These are phyloP conservation scores for Annulohypoxylon stygium DNA, from an alignment of 495 filamentous ascomycete species.

Conservation along the genomic window DNA sequence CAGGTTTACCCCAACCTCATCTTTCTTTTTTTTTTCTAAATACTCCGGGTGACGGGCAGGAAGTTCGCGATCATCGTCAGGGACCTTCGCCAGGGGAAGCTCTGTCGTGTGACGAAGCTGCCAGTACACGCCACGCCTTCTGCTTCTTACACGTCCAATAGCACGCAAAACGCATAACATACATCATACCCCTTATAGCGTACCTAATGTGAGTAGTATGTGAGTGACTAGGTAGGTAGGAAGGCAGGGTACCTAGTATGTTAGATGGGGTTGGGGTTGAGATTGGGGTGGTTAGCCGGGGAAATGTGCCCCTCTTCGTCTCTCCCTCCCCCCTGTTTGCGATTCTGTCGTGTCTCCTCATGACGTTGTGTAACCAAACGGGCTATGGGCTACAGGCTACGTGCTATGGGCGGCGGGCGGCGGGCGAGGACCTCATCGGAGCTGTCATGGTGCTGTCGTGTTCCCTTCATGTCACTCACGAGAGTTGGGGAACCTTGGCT, in stretches of 20 bases:
- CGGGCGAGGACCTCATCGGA: conserved; percentile 43
- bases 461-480: conserved; percentile 30
- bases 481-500: conserved; percentile 29
- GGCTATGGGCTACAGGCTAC: not conserved
- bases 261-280: conserved; percentile 11
- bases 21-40: conserved; percentile 28
- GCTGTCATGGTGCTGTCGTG: conserved; percentile 30
- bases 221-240: not conserved
- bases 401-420: not conserved
- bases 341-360: conserved; percentile 30
- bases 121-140: conserved; percentile 29
- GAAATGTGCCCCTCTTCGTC: conserved; percentile 30
- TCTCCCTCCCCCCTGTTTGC: conserved; percentile 27
- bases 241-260: not conserved
- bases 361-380: conserved; percentile 33
- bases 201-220: not conserved
- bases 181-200: conserved; percentile 9
- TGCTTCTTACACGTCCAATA: not conserved
- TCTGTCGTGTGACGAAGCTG: conserved; percentile 45
- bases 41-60: conserved; percentile 39
- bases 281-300: conserved; percentile 25
- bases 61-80: conserved; percentile 43
- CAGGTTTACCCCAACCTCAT: conserved; percentile 47
- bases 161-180: not conserved
- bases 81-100: conserved; percentile 33